Conservation (phyloP, 2,329 filamentous ascomycete genomes). For the Phialocephala sp. region DNA sequence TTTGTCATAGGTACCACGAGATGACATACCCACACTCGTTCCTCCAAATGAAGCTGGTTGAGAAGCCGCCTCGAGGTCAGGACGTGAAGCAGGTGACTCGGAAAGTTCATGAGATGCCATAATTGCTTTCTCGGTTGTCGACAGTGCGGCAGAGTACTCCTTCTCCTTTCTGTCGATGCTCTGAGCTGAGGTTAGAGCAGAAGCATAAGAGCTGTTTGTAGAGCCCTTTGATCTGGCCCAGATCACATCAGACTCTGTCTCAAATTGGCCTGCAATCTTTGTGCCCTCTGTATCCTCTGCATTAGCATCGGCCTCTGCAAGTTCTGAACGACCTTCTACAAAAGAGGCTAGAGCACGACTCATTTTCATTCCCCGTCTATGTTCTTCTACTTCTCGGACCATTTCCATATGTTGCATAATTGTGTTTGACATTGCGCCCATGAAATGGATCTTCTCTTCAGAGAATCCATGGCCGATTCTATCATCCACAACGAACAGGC, state of each 20-base stretch:
- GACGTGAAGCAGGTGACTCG: slow-evolving; percentile 14
- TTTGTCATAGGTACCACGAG: slow-evolving; percentile 24
- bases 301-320: slow-evolving; percentile 39
- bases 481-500: slow-evolving; percentile 64
- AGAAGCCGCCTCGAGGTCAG: slow-evolving; percentile 24
- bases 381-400: slow-evolving; percentile 58
- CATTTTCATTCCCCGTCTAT: slow-evolving; percentile 59
- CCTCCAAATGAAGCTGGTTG: slow-evolving; percentile 29
- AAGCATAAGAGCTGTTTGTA: slow-evolving; percentile 14
- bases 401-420: slow-evolving; percentile 67
- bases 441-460: slow-evolving; percentile 55
- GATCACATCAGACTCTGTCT: slow-evolving; percentile 30
- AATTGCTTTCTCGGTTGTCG: slow-evolving; percentile 31
- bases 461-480: slow-evolving; percentile 57
- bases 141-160: slow-evolving; percentile 34
- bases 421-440: slow-evolving; percentile 61
- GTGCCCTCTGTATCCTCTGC: slow-evolving; percentile 38
- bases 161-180: slow-evolving; percentile 35
- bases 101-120: slow-evolving; percentile 8
- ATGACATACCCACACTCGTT: slow-evolving; percentile 28
- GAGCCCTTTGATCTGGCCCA: slow-evolving; percentile 33
- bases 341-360: slow-evolving; percentile 60
- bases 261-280: slow-evolving; percentile 40
- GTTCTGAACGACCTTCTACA: slow-evolving; percentile 51
- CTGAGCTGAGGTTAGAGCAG: slow-evolving; percentile 18